Evolutionary conservation across 1,139 yeast genomes (phyloP).

Genomic region (Candida albicans): DNA sequence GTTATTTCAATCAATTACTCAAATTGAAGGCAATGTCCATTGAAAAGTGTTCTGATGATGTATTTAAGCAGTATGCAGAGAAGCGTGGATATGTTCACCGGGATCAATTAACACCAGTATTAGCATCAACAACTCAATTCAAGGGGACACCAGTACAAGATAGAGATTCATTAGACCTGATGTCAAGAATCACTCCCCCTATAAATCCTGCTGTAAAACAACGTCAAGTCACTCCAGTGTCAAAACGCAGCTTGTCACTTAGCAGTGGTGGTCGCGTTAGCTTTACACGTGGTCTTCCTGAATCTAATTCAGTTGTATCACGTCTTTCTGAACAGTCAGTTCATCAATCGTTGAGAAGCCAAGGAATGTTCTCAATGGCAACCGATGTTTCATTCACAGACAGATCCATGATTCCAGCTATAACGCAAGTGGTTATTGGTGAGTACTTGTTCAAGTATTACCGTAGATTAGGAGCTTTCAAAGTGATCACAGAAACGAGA

Average conservation of each 20-base stretch:
- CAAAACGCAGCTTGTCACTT: constrained; percentile 4
- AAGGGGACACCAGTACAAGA: constrained; percentile 6
- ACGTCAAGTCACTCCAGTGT: constrained; percentile 6
- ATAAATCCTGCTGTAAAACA: constrained; percentile 5
- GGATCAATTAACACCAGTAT: constrained; percentile 20
- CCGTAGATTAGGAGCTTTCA: constrained; percentile 72
- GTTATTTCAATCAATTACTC: constrained; percentile 60
- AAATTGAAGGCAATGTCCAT: constrained; percentile 43
- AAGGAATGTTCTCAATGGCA: constrained; percentile 54
- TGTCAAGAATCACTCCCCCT: constrained; percentile 21
- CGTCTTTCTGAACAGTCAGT: constrained; percentile 34
- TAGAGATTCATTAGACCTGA: constrained; percentile 12
- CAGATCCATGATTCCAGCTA: constrained; percentile 77
- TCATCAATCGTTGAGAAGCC: constrained; percentile 33
- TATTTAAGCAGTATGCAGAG: constrained; percentile 44
- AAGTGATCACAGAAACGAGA: constrained; percentile 73
- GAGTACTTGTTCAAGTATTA: constrained; percentile 87
- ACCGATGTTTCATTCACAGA: constrained; percentile 73
- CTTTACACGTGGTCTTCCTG: constrained; percentile 14
- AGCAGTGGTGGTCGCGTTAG: constrained; percentile 1
- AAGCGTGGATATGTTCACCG: constrained; percentile 48
- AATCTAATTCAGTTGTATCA: constrained; percentile 31
- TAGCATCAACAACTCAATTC: constrained; percentile 8
- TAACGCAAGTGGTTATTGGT: constrained; percentile 80
- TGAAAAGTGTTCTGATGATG: constrained; percentile 48